Conservation (phyloP, 1,284 basidiomycete species). For the Leccinum variabile region DNA sequence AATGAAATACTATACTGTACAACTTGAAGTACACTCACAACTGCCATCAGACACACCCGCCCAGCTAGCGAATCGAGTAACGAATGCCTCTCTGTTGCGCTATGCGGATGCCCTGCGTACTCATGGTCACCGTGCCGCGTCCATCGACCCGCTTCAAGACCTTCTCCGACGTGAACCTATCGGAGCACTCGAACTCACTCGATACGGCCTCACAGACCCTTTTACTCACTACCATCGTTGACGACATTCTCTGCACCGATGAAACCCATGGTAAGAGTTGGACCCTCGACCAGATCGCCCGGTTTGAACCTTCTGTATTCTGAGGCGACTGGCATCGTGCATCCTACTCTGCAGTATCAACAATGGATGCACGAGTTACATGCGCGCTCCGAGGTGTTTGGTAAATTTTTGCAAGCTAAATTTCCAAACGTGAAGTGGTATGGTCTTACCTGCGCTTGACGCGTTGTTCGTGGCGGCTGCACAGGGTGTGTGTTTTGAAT, state of each 20-base stretch:
- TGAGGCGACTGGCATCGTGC: conserved; percentile 32
- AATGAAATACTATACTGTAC: too few relatives aligned
- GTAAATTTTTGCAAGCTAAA: conserved; percentile 78
- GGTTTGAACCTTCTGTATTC: conserved; percentile 77
- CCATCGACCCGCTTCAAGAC: conserved; percentile 79
- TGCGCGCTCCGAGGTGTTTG: conserved; percentile 76
- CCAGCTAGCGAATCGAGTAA: conserved; percentile 74
- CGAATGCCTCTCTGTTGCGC: conserved; percentile 77
- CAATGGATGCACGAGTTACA: conserved; percentile 70
- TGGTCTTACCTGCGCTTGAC: conserved; percentile 81
- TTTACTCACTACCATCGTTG: conserved; percentile 61
- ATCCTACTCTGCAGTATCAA: conserved; percentile 29
- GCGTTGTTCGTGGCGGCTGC: conserved; percentile 70
- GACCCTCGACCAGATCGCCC: conserved; percentile 68
- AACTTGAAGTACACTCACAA: not conserved
- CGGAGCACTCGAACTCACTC: conserved; percentile 72
- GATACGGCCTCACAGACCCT: conserved; percentile 70
- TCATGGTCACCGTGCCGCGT: conserved; percentile 78
- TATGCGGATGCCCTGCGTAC: conserved; percentile 85
- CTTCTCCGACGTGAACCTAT: conserved; percentile 84
- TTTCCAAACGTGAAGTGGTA: conserved; percentile 85
- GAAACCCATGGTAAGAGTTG: conserved; percentile 49
- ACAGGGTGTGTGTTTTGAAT: conserved; percentile 43
- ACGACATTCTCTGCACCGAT: conserved; percentile 77
- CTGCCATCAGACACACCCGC: conserved; percentile 60